Evolutionary conservation across 345 rosid species (phyloP).

Genomic region (Ceriops zippeliana): DNA sequence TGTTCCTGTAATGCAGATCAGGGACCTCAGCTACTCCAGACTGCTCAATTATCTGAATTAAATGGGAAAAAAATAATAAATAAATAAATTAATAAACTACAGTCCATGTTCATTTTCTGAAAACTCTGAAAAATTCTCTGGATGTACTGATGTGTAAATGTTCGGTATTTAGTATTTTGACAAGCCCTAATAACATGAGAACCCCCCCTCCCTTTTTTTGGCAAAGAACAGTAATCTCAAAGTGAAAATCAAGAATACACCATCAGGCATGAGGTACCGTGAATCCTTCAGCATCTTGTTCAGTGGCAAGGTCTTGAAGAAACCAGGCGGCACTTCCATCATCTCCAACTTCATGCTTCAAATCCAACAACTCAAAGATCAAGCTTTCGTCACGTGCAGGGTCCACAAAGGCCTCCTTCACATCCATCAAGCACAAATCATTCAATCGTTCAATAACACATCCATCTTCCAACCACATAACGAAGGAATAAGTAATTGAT

Average conservation of each 20-base stretch:
- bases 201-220: too few species aligned
- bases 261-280: constrained; percentile 31
- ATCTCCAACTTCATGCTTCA: constrained; percentile 59
- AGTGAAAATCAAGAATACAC: too few species aligned
- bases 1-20: constrained; percentile 42
- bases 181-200: too few species aligned
- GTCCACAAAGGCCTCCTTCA: constrained; percentile 75
- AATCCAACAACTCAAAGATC: constrained; percentile 70
- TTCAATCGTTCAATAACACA: background rate
- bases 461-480: background rate
- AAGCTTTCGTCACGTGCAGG: constrained; percentile 85
- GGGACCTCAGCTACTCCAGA: constrained; percentile 54
- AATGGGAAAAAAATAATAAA: too few species aligned
- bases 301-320: constrained; percentile 64
- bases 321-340: constrained; percentile 68
- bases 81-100: background rate
- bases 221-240: too few species aligned
- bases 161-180: too few species aligned
- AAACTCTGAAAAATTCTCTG: background rate
- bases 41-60: constrained; percentile 60
- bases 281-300: constrained; percentile 67
- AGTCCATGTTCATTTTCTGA: background rate
- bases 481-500: too few species aligned
- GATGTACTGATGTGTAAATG: too few species aligned
- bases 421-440: constrained; percentile 5